These are phyloP conservation scores for Anthostomella pinea DNA, from an alignment of 2,329 filamentous ascomycete genomes.

Conservation along the genomic window DNA sequence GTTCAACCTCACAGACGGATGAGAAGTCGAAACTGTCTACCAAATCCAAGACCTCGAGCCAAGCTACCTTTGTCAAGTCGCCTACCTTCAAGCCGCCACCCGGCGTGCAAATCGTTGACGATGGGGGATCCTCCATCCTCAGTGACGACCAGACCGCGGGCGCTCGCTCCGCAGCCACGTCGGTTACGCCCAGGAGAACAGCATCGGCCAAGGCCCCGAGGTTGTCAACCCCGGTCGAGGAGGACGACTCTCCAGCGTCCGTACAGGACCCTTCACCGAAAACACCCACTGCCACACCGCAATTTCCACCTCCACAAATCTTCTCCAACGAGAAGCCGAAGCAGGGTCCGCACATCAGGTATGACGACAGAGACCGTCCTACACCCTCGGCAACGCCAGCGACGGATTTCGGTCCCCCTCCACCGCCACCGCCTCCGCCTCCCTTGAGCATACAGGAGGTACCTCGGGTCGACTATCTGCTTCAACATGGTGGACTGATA, in stretches of 20 bases:
- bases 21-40: conserved; percentile 51
- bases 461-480: conserved; percentile 85
- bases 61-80: conserved; percentile 51
- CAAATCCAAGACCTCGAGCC: conserved; percentile 56
- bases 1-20: conserved; percentile 45
- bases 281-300: conserved; percentile 55
- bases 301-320: conserved; percentile 45
- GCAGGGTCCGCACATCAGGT: conserved; percentile 33
- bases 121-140: conserved; percentile 25
- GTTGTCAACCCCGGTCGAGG: conserved; percentile 37
- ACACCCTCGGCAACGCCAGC: conserved; percentile 39
- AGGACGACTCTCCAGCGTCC: conserved; percentile 50
- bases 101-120: conserved; percentile 23
- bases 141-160: conserved; percentile 34
- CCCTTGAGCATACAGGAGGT: conserved; percentile 67
- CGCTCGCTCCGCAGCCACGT: conserved; percentile 31
- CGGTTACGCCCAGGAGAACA: conserved; percentile 36
- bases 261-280: conserved; percentile 55
- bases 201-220: conserved; percentile 29
- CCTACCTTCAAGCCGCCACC: conserved; percentile 31
- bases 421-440: conserved; percentile 68
- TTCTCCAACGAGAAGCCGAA: conserved; percentile 40
- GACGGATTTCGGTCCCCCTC: conserved; percentile 44
- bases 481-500: conserved; percentile 81
- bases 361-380: conserved; percentile 38